These are phyloP conservation scores for Psilocybe azurescens DNA, from an alignment of 768 basidiomycete species.

Conservation along the genomic window DNA sequence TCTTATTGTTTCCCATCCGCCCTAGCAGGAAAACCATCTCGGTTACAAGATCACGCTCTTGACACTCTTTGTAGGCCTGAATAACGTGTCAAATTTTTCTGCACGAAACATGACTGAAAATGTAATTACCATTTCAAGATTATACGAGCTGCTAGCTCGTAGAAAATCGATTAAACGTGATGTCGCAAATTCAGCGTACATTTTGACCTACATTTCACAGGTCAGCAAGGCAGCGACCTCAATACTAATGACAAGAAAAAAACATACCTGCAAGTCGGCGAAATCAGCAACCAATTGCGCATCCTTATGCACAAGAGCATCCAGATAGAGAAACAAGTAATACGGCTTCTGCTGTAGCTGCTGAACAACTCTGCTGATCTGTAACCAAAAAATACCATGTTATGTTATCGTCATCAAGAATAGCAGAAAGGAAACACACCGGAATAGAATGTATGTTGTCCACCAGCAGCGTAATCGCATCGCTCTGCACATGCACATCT, in stretches of 20 bases:
- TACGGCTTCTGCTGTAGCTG: constrained; percentile 79
- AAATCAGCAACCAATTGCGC: constrained; percentile 79
- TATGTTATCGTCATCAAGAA: not conserved
- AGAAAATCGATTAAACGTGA: constrained; percentile 87
- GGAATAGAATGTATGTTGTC: constrained; percentile 97
- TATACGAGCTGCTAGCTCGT: constrained; percentile 90
- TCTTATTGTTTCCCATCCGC: constrained; percentile 97
- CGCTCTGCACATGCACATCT: constrained; percentile 48
- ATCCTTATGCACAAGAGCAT: constrained; percentile 88
- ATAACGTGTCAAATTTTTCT: not conserved
- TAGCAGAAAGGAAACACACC: constrained; percentile 48
- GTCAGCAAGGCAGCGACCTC: not conserved
- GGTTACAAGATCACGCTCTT: constrained; percentile 82
- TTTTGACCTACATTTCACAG: constrained; percentile 63
- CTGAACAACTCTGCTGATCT: constrained; percentile 89
- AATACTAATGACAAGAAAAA: not conserved
- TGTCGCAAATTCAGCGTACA: constrained; percentile 90
- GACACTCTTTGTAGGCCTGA: constrained; percentile 88
- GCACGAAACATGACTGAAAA: not conserved
- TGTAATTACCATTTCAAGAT: constrained; percentile 70
- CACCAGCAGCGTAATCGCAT: constrained; percentile 86
- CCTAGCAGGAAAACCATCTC: constrained; percentile 99
- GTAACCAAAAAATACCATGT: not conserved
- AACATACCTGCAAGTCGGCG: constrained; percentile 80
- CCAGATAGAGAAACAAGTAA: constrained; percentile 93